Base-by-base conservation (phyloP, 2,329 filamentous ascomycete species). In the Aspergillus sp. region DNA sequence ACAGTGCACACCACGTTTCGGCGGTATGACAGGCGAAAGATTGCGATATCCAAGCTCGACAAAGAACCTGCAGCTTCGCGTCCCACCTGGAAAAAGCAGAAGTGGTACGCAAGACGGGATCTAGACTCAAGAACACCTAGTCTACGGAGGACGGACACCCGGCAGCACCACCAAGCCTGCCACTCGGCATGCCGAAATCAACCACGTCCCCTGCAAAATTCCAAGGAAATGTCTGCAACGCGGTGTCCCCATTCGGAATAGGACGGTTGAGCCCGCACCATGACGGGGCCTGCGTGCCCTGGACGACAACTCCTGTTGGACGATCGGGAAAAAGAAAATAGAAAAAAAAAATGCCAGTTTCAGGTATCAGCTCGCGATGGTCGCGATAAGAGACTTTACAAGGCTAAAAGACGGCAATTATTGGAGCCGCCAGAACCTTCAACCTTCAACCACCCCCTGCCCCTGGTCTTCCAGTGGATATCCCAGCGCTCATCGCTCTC, bases 171-270 rank as follows among this genome's bases (percentile, higher is more conserved):
- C 32, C 26, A 13, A 22, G 22, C 18, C 18, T 24, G 30, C 24
- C 43, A 44, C 30, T 64, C 62, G 62, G 62, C 62, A 62, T 64
- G 60, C 62, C 62, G 62, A 64, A 36, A 15, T 22, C 20, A 38
- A 7, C 22, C 42, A 24, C 42, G n/a, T 13, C 44, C 18, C 44
- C 8, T 34, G 13, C 18, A 9, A 24, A 34, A n/a, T 36, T 44
- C 41, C 36, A 36, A 18, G 39, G 24, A 36, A 39, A 30, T 34
- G 38, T 38, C 41, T 41, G 15, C 41, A 39, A 47, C 48, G 53
- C 60, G 58, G 58, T 61, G 62, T 62, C 60, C 43, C 55, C 51
- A 61, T 64, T 48, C 41, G 56, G 62, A 41, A 62, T 56, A 56
- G 45, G 34, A 45, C n/a, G 50, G 58, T 53, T 50, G 42, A 44